Evolutionary conservation across 306 rosid genomes (phyloP), one percentile per base, ranked within the genome.

Genomic region (Inga leiocalycina): DNA sequence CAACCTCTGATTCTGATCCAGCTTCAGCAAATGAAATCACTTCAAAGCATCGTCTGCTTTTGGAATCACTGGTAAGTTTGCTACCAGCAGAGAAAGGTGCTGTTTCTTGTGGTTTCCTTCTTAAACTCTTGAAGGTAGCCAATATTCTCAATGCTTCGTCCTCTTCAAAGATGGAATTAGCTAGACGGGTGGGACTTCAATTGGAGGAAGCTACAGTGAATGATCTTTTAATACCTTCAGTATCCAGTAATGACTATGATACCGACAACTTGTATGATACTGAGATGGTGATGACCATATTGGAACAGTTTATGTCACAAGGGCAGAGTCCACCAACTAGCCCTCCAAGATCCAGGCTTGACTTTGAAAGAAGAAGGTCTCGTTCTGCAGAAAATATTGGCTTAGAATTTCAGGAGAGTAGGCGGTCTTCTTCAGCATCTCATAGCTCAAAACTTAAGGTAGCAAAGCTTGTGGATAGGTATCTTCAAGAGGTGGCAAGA

Each of bases 361-460:
- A 84, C 7, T 87, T 84, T 20, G 95, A 93, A 80, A 87, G 98
- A 82, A 91, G 99, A 68, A 88, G 99, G 90, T 95, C 99, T 52
- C 90, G 99, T 43, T 95, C 99, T 0, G 98, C 99, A 0, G 99
- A 95, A 87, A 93, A 95, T 74, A 91, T 95, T 22, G 91, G 92
- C 79, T 93, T 88, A 11, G 99, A 93, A 68, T 95, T 95, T 37
- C 99, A 93, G 88, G 99, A 95, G 85, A 93, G 96, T 77, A 85
- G 99, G 70, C 92, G 98, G 79, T 95, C 98, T 0, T 95, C 98
- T 78, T 95, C 98, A 20, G 98, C 98, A n/a, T 93, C 99, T 54
- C 99, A 95, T 46, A 80, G 97, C 79, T 91, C 99, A 49, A 93
- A 90, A 80, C 81, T 96, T 80, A 94, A 90, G 84, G 99, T 96